A percentile compares a stretch with the other conserved stretches of the same genome.
Evolutionary conservation across 2,329 filamentous ascomycete species (phyloP).

Genomic region (Dryadomyces sulphureus): DNA sequence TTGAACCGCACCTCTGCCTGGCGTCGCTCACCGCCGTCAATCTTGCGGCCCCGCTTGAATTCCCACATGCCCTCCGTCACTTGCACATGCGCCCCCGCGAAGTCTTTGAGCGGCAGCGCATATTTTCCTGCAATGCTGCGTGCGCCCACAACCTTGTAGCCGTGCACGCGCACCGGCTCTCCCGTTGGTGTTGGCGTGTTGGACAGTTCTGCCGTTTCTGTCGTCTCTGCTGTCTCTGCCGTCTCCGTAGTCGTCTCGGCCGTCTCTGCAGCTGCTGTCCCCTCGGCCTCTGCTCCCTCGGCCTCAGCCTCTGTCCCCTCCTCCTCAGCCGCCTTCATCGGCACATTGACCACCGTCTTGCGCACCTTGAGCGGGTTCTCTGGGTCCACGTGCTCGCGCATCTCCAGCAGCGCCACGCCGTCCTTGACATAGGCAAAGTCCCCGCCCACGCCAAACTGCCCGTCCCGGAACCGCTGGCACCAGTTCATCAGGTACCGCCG

Average conservation of each 20-base stretch:
- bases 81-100: constrained; percentile 48
- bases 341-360: constrained; percentile 41
- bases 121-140: constrained; percentile 62
- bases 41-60: constrained; percentile 70
- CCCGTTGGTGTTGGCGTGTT: not conserved
- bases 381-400: constrained; percentile 23
- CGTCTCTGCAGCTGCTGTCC: not conserved
- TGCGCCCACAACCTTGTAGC: constrained; percentile 53
- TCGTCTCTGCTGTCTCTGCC: not conserved
- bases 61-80: constrained; percentile 90
- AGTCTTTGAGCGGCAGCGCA: constrained; percentile 52
- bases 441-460: constrained; percentile 66
- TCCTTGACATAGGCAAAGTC: constrained; percentile 59
- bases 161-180: constrained; percentile 25
- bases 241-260: not conserved
- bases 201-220: not conserved
- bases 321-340: constrained; percentile 11
- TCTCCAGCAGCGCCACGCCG: constrained; percentile 35
- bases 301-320: not conserved
- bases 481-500: constrained; percentile 76
- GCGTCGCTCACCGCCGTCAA: constrained; percentile 91
- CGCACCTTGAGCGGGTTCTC: constrained; percentile 24
- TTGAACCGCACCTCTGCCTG: constrained; percentile 76
- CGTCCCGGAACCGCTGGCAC: constrained; percentile 70
- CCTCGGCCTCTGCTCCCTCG: not conserved